Conservation (phyloP, 768 basidiomycete genomes). For the Lentinula boryana region DNA sequence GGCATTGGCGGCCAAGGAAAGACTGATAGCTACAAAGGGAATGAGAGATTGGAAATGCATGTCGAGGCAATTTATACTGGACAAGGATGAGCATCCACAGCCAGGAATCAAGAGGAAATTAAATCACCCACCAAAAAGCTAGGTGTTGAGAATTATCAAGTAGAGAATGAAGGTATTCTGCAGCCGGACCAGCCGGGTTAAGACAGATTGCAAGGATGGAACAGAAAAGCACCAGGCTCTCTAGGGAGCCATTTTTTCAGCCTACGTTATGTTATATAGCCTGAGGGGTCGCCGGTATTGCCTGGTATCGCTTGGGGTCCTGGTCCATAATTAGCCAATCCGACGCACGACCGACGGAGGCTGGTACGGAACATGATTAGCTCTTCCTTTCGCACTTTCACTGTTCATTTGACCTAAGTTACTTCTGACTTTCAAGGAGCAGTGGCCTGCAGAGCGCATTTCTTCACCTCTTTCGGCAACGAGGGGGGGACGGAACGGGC, state of each 20-base stretch:
- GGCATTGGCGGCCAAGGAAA: background rate
- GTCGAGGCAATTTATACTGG: no score
- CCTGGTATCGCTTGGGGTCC: background rate
- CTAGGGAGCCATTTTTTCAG: background rate
- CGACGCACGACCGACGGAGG: no score
- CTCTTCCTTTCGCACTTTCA: no score
- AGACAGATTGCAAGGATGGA: background rate
- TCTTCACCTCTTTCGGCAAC: no score
- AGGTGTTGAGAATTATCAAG: background rate
- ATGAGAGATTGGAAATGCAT: background rate
- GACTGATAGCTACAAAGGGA: background rate
- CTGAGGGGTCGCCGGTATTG: no score
- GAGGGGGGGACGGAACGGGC: no score
- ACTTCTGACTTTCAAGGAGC: no score
- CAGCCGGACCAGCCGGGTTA: slow-evolving; percentile 2
- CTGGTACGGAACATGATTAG: no score
- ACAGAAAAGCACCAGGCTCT: background rate
- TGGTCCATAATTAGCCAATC: no score
- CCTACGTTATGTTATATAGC: background rate
- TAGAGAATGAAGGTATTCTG: background rate
- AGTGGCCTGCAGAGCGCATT: no score
- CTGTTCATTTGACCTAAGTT: no score
- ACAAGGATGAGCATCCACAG: background rate
- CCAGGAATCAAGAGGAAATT: background rate
- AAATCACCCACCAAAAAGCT: background rate